Percentiles rank a stretch among this genome's conserved stretches.
Evolutionary conservation across 352 stramenopile genomes (phyloP).

Genomic region (Elongisporangium anandrum): DNA sequence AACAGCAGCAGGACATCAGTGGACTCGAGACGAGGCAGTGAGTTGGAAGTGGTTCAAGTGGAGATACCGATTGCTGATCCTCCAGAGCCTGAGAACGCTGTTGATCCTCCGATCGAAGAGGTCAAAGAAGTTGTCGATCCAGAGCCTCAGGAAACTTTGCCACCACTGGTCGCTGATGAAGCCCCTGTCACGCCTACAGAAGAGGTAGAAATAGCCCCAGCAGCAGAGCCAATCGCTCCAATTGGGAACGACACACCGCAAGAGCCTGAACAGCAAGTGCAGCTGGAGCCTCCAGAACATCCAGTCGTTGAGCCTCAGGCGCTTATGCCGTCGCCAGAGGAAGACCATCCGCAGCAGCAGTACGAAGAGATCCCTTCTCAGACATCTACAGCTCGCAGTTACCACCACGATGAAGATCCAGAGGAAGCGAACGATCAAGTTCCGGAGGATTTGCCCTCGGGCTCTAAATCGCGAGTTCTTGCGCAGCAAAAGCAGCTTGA

Average conservation of each 20-base stretch:
- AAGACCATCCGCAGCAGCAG: not conserved
- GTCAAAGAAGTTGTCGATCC: not conserved
- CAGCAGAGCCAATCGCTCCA: not conserved
- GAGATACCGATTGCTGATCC: not conserved
- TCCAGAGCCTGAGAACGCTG: not conserved
- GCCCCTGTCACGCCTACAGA: not conserved
- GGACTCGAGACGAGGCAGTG: not conserved
- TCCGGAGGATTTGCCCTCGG: slow-evolving; percentile 10
- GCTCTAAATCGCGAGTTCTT: slow-evolving; percentile 20
- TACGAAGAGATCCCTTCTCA: not conserved
- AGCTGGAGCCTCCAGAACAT: no score
- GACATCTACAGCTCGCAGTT: not conserved
- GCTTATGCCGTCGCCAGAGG: not conserved
- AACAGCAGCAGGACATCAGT: not conserved
- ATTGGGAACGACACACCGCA: no score
- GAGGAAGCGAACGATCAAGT: slow-evolving; percentile 6
- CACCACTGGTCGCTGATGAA: not conserved
- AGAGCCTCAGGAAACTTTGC: not conserved
- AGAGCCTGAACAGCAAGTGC: no score
- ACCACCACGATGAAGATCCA: not conserved
- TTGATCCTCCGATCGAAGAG: not conserved
- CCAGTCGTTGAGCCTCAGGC: not conserved
- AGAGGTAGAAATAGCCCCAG: not conserved
- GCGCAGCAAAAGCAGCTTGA: slow-evolving; percentile 22
- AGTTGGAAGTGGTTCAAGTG: not conserved